phyloP scores from a whole-genome alignment of 331 rosid species.

The Prunus yedoensis region DNA sequence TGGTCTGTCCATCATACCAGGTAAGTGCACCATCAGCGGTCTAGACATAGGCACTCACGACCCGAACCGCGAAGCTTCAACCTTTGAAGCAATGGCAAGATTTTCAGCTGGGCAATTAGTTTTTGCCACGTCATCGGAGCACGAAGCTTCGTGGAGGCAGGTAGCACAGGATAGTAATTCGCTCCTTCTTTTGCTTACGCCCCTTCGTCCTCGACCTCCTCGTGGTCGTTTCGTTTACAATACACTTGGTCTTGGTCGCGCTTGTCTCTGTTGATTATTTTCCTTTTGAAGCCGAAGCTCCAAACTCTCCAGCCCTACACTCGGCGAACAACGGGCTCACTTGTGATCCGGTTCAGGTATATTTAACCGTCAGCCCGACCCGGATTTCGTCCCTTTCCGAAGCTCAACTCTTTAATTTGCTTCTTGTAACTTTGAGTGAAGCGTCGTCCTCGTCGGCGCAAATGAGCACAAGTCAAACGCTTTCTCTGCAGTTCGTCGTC shows the following conservation, averaged over 20 bases:
- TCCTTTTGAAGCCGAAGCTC: neutral
- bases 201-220: neutral
- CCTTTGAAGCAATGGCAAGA: neutral
- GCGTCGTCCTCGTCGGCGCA: neutral
- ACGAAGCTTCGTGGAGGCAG: neutral
- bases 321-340: neutral
- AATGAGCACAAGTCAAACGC: conserved; percentile 16
- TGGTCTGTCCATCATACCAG: too few relatives aligned
- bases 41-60: too few relatives aligned
- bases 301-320: neutral
- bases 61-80: neutral
- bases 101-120: neutral
- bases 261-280: neutral
- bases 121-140: neutral
- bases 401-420: neutral
- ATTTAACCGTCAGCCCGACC: too few relatives aligned
- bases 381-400: neutral
- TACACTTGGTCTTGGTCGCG: neutral
- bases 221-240: neutral
- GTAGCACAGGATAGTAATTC: neutral
- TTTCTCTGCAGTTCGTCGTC: conserved; percentile 12
- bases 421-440: neutral
- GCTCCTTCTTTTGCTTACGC: neutral
- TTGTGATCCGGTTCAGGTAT: neutral
- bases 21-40: too few relatives aligned